Evolutionary conservation across 2,329 filamentous ascomycete genomes (phyloP).

Genomic region (Trematosphaeria pertusa): DNA sequence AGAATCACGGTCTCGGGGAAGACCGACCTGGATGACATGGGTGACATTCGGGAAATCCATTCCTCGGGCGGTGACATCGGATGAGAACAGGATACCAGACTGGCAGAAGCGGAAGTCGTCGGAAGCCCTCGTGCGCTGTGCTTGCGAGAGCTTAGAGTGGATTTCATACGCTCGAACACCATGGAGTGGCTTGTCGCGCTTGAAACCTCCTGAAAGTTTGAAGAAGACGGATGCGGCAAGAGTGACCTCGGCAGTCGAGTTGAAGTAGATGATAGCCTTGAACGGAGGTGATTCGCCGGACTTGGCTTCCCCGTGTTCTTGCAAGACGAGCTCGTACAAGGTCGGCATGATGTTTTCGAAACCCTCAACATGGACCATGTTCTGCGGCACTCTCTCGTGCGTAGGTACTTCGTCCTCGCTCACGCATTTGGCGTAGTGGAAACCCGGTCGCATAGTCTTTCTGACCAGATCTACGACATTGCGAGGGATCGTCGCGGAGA

Average conservation of each 20-base stretch:
- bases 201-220: conserved; percentile 52
- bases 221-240: conserved; percentile 67
- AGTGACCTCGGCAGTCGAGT: conserved; percentile 76
- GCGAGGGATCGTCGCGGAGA: conserved; percentile 89
- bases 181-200: conserved; percentile 37
- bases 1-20: conserved; percentile 53
- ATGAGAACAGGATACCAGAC: conserved; percentile 61
- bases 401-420: conserved; percentile 81
- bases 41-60: conserved; percentile 63
- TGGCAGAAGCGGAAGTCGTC: conserved; percentile 72
- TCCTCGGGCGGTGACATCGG: conserved; percentile 59
- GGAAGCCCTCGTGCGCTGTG: conserved; percentile 71
- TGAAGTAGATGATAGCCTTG: conserved; percentile 96
- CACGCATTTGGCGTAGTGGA: conserved; percentile 92
- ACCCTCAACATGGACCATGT: conserved; percentile 69
- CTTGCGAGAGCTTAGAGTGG: conserved; percentile 79
- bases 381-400: conserved; percentile 83
- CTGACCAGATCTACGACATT: conserved; percentile 83
- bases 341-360: conserved; percentile 80
- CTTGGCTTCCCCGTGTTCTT: conserved; percentile 59
- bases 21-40: conserved; percentile 60
- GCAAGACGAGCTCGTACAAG: conserved; percentile 76
- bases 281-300: conserved; percentile 66
- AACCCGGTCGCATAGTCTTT: conserved; percentile 78
- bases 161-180: conserved; percentile 65